Evolutionary conservation across 805 yeast genomes (phyloP).

Genomic region (Candida schatavii): DNA sequence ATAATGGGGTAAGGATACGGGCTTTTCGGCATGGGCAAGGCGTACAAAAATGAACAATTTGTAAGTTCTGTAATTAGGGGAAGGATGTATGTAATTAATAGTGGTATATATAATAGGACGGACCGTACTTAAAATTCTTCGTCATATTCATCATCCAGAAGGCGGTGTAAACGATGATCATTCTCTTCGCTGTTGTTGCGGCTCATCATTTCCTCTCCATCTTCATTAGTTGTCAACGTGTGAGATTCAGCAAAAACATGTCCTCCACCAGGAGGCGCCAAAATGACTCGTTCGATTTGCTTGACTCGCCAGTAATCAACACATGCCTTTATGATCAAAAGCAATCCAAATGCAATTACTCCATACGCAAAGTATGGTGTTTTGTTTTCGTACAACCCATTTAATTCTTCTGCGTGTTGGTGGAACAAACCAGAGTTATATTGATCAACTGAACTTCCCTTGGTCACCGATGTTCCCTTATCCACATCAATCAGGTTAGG

Average conservation of each 20-base stretch:
- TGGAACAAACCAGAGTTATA: slow-evolving; percentile 26
- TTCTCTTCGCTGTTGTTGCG: slow-evolving; percentile 1
- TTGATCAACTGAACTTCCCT: slow-evolving; percentile 24
- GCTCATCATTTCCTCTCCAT: slow-evolving; percentile 3
- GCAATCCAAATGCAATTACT: slow-evolving; percentile 64
- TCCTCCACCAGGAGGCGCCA: slow-evolving; percentile 38
- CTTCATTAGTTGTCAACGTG: background rate
- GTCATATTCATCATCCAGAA: slow-evolving; percentile 1
- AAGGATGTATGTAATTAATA: no score
- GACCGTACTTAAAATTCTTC: background rate
- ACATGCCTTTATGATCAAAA: slow-evolving; percentile 64
- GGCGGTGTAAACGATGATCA: slow-evolving; percentile 2
- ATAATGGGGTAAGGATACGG: slow-evolving; percentile 36
- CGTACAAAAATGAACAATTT: no score
- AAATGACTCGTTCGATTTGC: slow-evolving; percentile 64
- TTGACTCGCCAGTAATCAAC: slow-evolving; percentile 73
- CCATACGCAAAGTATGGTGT: slow-evolving; percentile 59
- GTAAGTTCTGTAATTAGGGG: no score
- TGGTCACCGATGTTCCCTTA: slow-evolving; percentile 22
- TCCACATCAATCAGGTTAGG: slow-evolving; percentile 33
- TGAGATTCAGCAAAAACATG: background rate
- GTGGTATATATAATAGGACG: no score
- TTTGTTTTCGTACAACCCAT: slow-evolving; percentile 9
- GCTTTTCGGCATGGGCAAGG: no score
- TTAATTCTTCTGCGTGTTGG: slow-evolving; percentile 13